phyloP scores from a whole-genome alignment of 2,329 filamentous ascomycete species.

The Colletotrichum sp. region DNA sequence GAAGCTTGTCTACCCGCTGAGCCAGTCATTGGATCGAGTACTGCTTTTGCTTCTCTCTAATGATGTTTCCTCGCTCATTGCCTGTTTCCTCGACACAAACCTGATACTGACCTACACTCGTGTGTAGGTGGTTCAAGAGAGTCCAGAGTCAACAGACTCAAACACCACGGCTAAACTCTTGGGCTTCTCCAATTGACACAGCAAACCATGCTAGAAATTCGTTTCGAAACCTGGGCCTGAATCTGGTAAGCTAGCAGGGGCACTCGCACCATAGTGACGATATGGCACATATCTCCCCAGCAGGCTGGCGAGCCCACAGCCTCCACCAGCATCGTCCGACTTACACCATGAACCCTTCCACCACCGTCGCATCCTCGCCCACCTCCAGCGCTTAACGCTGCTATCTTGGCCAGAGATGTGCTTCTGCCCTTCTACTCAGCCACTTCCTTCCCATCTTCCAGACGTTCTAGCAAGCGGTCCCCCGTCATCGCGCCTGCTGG shows the following conservation, averaged over 20 bases:
- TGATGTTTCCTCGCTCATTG: neutral
- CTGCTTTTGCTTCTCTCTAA: neutral
- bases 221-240: neutral
- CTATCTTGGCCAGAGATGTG: neutral
- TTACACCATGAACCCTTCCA: neutral
- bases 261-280: neutral
- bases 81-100: neutral
- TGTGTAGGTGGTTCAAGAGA: neutral
- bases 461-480: neutral
- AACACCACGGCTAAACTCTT: neutral
- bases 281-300: neutral
- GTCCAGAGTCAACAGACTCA: neutral
- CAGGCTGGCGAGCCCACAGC: slow-evolving; percentile 5
- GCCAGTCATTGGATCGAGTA: neutral
- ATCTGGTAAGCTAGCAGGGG: neutral
- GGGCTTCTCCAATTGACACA: neutral
- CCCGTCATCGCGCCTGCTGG: neutral
- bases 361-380: neutral
- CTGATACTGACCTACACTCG: neutral
- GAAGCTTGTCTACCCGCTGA: neutral
- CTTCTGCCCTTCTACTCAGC: neutral
- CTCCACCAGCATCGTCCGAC: neutral
- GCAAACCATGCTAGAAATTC: neutral
- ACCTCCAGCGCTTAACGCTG: neutral
- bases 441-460: neutral